Evolutionary conservation across 495 filamentous ascomycete genomes (phyloP).

Genomic region (Entonaema liquescens): DNA sequence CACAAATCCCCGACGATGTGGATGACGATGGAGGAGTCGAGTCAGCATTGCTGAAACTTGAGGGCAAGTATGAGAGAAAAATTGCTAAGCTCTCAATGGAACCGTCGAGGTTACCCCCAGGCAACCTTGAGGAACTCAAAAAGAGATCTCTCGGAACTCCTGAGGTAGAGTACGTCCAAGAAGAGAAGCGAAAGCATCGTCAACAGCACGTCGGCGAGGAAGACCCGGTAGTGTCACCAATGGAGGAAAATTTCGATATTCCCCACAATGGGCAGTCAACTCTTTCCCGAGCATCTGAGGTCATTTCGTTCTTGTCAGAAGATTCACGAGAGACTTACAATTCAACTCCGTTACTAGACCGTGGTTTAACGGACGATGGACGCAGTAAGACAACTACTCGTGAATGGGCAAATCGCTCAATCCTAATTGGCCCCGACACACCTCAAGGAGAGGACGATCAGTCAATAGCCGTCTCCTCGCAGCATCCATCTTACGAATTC

Average conservation of each 20-base stretch:
- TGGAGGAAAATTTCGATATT: conserved; percentile 27
- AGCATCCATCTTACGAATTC: conserved; percentile 59
- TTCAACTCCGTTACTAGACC: conserved; percentile 78
- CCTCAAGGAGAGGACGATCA: conserved; percentile 44
- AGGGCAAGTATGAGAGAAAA: conserved; percentile 79
- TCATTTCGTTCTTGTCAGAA: conserved; percentile 59
- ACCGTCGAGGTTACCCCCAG: conserved; percentile 34
- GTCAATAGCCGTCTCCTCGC: conserved; percentile 35
- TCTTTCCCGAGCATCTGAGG: conserved; percentile 43
- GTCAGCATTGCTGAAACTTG: conserved; percentile 88
- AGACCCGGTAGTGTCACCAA: conserved; percentile 33
- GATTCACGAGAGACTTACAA: conserved; percentile 70
- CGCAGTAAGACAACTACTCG: conserved; percentile 49
- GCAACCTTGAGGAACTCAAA: conserved; percentile 25
- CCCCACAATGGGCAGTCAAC: conserved; percentile 15
- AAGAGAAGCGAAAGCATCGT: conserved; percentile 59
- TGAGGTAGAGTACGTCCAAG: conserved; percentile 40
- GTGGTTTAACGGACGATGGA: conserved; percentile 70
- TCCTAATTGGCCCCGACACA: conserved; percentile 52
- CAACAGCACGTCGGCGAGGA: conserved; percentile 56
- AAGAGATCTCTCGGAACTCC: conserved; percentile 22
- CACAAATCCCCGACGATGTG: conserved; percentile 84
- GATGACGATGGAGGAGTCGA: conserved; percentile 92
- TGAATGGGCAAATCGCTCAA: conserved; percentile 58
- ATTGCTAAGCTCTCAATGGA: conserved; percentile 54